These are phyloP conservation scores for Tetramitus jugosus DNA, from an alignment of 208 protist species.

Conservation along the genomic window DNA sequence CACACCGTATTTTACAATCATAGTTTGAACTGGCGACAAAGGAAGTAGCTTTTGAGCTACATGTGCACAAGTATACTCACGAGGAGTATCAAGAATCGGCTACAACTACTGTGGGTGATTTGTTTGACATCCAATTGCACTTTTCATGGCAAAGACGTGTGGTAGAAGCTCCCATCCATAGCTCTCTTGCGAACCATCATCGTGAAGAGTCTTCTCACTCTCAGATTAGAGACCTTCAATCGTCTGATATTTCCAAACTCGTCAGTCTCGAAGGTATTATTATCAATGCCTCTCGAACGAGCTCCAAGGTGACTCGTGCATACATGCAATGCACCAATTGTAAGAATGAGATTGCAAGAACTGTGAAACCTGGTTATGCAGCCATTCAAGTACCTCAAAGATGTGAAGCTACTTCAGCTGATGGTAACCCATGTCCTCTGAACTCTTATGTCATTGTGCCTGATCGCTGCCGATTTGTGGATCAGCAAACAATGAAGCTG, in stretches of 20 bases:
- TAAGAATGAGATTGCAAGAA: not conserved
- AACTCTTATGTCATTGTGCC: not conserved
- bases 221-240: no score
- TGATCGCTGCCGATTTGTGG: slow-evolving; percentile 56
- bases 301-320: not conserved
- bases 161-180: no score
- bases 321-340: not conserved
- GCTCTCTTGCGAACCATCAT: no score
- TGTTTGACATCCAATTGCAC: no score
- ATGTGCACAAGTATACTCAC: no score
- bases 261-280: not conserved
- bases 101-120: no score
- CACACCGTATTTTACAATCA: no score
- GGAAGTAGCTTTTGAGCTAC: no score
- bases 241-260: not conserved
- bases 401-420: not conserved
- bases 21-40: no score
- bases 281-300: slow-evolving; percentile 10
- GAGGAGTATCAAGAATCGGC: no score
- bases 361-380: not conserved
- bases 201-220: no score
- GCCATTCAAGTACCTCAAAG: not conserved
- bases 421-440: not conserved
- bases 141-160: no score
- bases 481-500: slow-evolving; percentile 80